These are phyloP conservation scores for Daldinia sp. DNA, from an alignment of 2,329 filamentous ascomycete species.

Conservation along the genomic window DNA sequence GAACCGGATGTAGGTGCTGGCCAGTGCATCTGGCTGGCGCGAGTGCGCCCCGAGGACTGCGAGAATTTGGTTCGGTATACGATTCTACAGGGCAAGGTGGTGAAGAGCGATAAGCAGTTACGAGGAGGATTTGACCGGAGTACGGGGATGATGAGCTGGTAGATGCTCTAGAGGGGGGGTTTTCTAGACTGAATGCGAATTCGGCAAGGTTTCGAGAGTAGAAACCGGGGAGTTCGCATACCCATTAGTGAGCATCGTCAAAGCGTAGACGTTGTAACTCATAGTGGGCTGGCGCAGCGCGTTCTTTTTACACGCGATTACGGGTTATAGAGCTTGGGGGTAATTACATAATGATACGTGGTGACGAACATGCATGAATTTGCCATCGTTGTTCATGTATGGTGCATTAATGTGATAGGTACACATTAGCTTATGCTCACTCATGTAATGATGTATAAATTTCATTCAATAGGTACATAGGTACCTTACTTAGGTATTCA, in stretches of 20 bases:
- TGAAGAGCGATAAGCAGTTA: constrained; percentile 87
- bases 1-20: constrained; percentile 62
- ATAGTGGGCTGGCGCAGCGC: not conserved
- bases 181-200: not conserved
- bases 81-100: constrained; percentile 89
- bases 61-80: constrained; percentile 92
- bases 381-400: too few relatives aligned
- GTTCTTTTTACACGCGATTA: not conserved
- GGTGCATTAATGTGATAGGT: too few relatives aligned
- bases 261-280: not conserved
- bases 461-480: too few relatives aligned
- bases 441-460: too few relatives aligned
- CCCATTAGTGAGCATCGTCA: not conserved
- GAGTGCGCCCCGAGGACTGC: constrained; percentile 86
- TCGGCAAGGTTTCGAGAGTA: not conserved
- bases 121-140: constrained; percentile 88
- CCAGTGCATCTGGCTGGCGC: constrained; percentile 92
- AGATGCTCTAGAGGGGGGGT: constrained; percentile 20
- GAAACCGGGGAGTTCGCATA: not conserved
- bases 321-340: not conserved
- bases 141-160: constrained; percentile 89
- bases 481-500: too few relatives aligned
- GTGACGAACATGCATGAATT: not conserved
- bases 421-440: too few relatives aligned
- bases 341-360: not conserved